Evolutionary conservation across 2,329 filamentous ascomycete genomes (phyloP), one percentile per base, ranked within the genome.

Genomic region (Pseudocercospora fuligena): DNA sequence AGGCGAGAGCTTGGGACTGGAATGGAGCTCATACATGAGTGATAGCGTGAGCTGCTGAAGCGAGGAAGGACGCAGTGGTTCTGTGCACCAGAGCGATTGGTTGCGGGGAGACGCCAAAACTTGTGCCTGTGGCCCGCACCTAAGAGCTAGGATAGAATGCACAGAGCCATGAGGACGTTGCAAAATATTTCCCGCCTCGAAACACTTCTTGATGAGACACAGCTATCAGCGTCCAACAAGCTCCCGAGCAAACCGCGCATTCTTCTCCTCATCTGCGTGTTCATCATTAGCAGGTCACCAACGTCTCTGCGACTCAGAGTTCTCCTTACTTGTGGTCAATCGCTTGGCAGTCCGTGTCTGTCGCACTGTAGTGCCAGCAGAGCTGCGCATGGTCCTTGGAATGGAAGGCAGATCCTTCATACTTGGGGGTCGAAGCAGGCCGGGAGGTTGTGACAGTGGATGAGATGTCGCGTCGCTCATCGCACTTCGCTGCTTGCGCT

Each of bases 161-260:
- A n/a, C 23, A 31, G 11, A 60, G 19, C 23, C 21, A 60, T 11
- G 46, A 9, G 14, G n/a, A 16, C 21, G 21, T 12, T 19, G 33
- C 16, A 31, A 19, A 19, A 46, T 23, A 53, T 43, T 19, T 9
- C n/a, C 51, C 8, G 51, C 25, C 23, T n/a, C 23, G 23, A 31
- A 56, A 53, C 25, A 56, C 27, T 6, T 16, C 51, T 31, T 57
- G 61, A 36, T 25, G 5, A 36, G 63, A 57, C 67, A 36, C 53
- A 59, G 3, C 53, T 36, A 54, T 29, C 51, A 56, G 19, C 53
- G 33, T 23, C 31, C 56, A 49, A n/a, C 40, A 23, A 76, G 70
- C 69, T 76, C 74, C 23, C 71, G 72, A 9, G 65, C 49, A 60
- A 76, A 76, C 29, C 72, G 70, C 19, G 64, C 69, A 46, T 60